phyloP scores from a whole-genome alignment of 352 stramenopile genomes.

The Elongisporangium senticosum region DNA sequence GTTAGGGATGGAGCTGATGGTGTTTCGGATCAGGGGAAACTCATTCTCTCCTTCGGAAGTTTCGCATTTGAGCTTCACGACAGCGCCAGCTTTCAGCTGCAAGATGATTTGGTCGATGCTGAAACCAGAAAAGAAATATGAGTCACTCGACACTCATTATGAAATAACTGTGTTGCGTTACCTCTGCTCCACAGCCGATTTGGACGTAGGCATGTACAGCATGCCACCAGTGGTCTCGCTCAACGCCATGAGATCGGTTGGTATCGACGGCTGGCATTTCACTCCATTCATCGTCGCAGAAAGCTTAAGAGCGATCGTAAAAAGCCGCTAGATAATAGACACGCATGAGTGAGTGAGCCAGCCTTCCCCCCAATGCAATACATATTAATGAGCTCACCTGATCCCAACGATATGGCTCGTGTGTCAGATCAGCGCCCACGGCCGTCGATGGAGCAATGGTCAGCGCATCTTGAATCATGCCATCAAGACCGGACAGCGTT shows the following conservation, averaged over 20 bases:
- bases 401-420: slow-evolving; percentile 84
- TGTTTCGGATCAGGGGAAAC: slow-evolving; percentile 50
- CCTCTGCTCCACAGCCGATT: slow-evolving; percentile 67
- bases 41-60: slow-evolving; percentile 37
- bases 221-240: slow-evolving; percentile 80
- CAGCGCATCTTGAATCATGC: slow-evolving; percentile 68
- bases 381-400: slow-evolving; percentile 23
- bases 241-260: slow-evolving; percentile 80
- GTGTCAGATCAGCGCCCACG: slow-evolving; percentile 71
- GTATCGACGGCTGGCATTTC: slow-evolving; percentile 40
- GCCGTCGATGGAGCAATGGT: slow-evolving; percentile 60
- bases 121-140: neutral
- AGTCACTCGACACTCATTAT: too few relatives aligned
- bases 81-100: slow-evolving; percentile 75
- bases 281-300: slow-evolving; percentile 47
- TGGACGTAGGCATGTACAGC: slow-evolving; percentile 80
- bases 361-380: neutral
- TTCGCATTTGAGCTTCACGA: slow-evolving; percentile 81
- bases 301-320: slow-evolving; percentile 79
- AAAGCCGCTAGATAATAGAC: slow-evolving; percentile 35
- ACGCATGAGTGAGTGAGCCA: neutral
- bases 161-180: too few relatives aligned
- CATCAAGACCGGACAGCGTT: slow-evolving; percentile 52
- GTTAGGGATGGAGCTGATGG: slow-evolving; percentile 60
- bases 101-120: slow-evolving; percentile 83